Evolutionary conservation across 2,329 filamentous ascomycete species (phyloP), one percentile per base, ranked within the genome.

Genomic region (Dothistroma pini): DNA sequence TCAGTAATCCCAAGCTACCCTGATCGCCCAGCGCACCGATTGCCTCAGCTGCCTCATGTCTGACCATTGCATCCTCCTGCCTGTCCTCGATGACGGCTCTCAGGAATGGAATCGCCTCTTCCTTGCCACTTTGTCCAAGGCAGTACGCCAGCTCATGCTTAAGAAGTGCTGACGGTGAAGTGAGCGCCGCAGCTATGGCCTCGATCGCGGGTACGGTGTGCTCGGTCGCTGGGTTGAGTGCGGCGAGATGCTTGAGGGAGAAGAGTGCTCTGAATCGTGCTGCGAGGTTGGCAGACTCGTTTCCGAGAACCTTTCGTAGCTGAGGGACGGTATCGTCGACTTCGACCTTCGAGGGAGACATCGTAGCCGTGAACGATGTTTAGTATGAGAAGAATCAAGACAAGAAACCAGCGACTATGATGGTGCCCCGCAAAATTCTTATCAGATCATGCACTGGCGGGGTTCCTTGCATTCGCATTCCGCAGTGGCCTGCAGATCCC

Each of bases 111-210:
- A 92, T 84, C 0, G 48, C 48, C 51, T 87, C 87, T 55, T 83
- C 77, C 73, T 96, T 91, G 60, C 87, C 87, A 1, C 90, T 93
- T 78, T 99, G 95, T 8, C 95, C 95, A 2, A 99, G 84, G 74
- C 95, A 99, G 79, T 99, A 99, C 29, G 95, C 95, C 54, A 99
- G 83, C 75, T 99, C 95, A 76, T 99, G 95, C 80, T 97, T 97
- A 52, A 97, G 81, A 9, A 97, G 83, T 2, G 91, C 93, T 4
- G 93, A 97, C 0, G 90, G 87, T 2, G 93, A 96, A 0, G 81
- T 71, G 69, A 99, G 95, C 1, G 83, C 93, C 8, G 92, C 91
- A 2, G 93, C 92, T 69, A 99, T 99, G 48, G 95, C 93, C 67
- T 86, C 78, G 68, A 88, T 86, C 19, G 89, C 84, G 48, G 87